phyloP scores from a whole-genome alignment of 495 filamentous ascomycete species.

The Lasiosphaeris hirsuta region DNA sequence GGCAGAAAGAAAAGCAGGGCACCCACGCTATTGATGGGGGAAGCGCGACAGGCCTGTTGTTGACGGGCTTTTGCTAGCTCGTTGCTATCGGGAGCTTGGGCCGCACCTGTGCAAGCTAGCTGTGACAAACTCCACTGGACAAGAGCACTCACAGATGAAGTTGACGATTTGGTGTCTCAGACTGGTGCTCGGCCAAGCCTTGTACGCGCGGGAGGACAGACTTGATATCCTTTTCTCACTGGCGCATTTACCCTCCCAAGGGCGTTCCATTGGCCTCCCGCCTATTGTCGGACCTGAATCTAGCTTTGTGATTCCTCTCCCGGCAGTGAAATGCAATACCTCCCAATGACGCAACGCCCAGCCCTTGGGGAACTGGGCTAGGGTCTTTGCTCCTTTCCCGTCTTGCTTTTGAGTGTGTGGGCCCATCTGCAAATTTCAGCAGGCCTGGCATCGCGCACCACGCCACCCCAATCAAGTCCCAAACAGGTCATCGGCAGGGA shows the following conservation, averaged over 20 bases:
- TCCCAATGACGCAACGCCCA: constrained; percentile 14
- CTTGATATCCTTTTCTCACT: too few species aligned
- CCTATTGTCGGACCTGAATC: too few species aligned
- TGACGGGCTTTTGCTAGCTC: neutral
- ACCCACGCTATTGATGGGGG: constrained; percentile 2
- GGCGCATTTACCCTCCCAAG: too few species aligned
- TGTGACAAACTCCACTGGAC: too few species aligned
- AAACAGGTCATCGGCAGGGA: neutral
- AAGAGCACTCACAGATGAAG: too few species aligned
- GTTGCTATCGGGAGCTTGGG: constrained; percentile 6
- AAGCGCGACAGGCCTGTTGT: neutral
- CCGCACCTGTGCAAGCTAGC: neutral
- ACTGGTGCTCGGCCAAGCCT: too few species aligned
- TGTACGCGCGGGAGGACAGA: too few species aligned
- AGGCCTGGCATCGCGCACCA: neutral
- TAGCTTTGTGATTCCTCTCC: neutral
- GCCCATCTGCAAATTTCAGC: constrained; percentile 13
- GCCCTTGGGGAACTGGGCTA: neutral
- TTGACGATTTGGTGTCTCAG: too few species aligned
- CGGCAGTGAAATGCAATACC: constrained; percentile 11
- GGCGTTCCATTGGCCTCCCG: too few species aligned
- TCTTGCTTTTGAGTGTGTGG: neutral
- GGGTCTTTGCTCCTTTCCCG: neutral
- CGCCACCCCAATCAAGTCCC: neutral
- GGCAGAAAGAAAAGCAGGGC: constrained; percentile 9